Conservation (phyloP, 2,329 filamentous ascomycete genomes). For the Sodiomyces alkalinus region DNA sequence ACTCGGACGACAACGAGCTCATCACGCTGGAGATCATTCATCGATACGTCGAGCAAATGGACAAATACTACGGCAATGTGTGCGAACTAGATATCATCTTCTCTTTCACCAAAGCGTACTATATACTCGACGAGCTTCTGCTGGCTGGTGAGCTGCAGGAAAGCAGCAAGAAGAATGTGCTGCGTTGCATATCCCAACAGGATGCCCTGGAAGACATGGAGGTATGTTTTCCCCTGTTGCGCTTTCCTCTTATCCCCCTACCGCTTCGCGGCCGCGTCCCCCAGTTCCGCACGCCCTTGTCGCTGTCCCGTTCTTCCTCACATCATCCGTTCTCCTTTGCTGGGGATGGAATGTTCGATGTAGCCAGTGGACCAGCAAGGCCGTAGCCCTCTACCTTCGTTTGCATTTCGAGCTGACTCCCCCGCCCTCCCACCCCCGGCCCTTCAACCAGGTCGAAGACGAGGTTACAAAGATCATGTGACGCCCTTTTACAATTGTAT, state of each 20-base stretch:
- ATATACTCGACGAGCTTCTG: slow-evolving; percentile 92
- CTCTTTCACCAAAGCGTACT: slow-evolving; percentile 99
- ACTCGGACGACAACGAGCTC: slow-evolving; percentile 94
- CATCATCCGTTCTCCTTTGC: too few relatives aligned
- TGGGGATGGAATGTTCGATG: too few relatives aligned
- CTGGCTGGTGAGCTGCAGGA: slow-evolving; percentile 95
- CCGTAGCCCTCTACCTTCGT: not conserved
- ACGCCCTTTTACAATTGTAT: slow-evolving; percentile 12
- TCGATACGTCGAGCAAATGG: slow-evolving; percentile 99
- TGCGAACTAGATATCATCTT: slow-evolving; percentile 99
- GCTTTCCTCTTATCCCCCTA: too few relatives aligned
- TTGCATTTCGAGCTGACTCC: slow-evolving; percentile 25
- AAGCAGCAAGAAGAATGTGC: slow-evolving; percentile 97
- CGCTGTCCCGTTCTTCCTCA: too few relatives aligned
- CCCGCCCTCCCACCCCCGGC: slow-evolving; percentile 21
- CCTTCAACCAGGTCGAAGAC: slow-evolving; percentile 63
- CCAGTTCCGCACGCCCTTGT: too few relatives aligned
- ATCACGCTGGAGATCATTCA: slow-evolving; percentile 98
- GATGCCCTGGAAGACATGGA: slow-evolving; percentile 98
- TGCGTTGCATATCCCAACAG: slow-evolving; percentile 91
- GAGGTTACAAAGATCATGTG: slow-evolving; percentile 86
- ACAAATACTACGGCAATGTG: slow-evolving; percentile 99
- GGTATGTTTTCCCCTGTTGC: too few relatives aligned
- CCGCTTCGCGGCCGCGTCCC: too few relatives aligned
- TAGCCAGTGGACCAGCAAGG: too few relatives aligned